Evolutionary conservation across 371 early-diverging fungal genomes (phyloP).

Genomic region (Coemansia sp.): DNA sequence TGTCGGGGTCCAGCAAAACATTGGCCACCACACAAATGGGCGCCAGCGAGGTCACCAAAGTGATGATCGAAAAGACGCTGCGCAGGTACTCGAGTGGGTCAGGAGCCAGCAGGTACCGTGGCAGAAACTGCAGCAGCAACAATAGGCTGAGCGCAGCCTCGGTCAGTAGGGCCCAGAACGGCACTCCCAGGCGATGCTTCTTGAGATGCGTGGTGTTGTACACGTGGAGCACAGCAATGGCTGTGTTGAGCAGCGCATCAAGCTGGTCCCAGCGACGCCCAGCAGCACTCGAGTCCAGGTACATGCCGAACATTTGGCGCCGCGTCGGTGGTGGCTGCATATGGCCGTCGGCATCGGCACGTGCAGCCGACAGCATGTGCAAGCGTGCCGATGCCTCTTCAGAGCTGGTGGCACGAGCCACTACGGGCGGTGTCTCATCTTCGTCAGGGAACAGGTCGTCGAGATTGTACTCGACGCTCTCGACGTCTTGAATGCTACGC

Average conservation of each 20-base stretch:
- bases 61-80: constrained; percentile 53
- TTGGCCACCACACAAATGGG: constrained; percentile 52
- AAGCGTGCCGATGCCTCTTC: constrained; percentile 27
- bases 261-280: constrained; percentile 64
- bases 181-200: constrained; percentile 31
- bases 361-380: constrained; percentile 36
- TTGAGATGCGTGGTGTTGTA: constrained; percentile 52
- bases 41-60: constrained; percentile 57
- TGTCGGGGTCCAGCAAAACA: constrained; percentile 31
- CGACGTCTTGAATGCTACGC: constrained; percentile 8
- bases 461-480: constrained; percentile 41
- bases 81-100: constrained; percentile 48
- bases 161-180: constrained; percentile 38
- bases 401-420: constrained; percentile 21
- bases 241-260: constrained; percentile 56
- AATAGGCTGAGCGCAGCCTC: constrained; percentile 53
- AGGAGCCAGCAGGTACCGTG: constrained; percentile 55
- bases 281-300: constrained; percentile 53
- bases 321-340: constrained; percentile 46
- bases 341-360: constrained; percentile 27
- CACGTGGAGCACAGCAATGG: constrained; percentile 56
- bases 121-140: constrained; percentile 56
- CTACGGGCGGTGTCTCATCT: constrained; percentile 16
- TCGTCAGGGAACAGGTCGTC: constrained; percentile 35
- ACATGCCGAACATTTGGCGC: constrained; percentile 52